phyloP scores from a whole-genome alignment of 2,329 filamentous ascomycete species.

The Botrytis pseudocinerea region DNA sequence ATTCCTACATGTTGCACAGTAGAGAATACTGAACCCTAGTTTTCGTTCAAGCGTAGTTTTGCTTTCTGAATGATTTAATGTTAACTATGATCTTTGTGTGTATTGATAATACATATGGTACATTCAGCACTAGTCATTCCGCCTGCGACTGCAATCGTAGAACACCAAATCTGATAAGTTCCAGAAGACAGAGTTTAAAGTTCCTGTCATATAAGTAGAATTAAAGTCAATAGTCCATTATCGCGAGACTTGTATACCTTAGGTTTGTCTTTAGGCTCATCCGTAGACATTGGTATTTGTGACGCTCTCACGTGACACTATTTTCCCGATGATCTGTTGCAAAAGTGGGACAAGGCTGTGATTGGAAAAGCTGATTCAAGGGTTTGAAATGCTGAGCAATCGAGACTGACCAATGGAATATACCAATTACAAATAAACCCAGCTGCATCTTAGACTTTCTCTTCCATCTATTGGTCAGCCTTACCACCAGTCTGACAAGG shows the following conservation, averaged over 20 bases:
- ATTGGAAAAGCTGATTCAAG: neutral
- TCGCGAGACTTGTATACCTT: no score
- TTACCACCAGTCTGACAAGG: neutral
- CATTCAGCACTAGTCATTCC: constrained; percentile 36
- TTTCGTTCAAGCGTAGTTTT: constrained; percentile 33
- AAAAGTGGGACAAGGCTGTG: constrained; percentile 6
- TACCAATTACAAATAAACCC: neutral
- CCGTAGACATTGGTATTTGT: no score
- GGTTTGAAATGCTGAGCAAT: neutral
- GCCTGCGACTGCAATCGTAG: constrained; percentile 29
- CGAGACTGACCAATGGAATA: neutral
- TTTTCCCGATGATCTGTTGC: no score
- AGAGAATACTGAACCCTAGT: neutral
- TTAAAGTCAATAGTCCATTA: no score
- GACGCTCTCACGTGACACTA: no score
- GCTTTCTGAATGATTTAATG: constrained; percentile 38
- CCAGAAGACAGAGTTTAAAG: neutral
- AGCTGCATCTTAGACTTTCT: neutral
- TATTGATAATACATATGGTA: constrained; percentile 32
- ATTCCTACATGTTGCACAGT: neutral
- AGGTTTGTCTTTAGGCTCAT: no score
- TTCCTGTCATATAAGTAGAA: no score
- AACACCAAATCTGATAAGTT: neutral
- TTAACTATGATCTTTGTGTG: constrained; percentile 35
- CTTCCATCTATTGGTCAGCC: neutral